A percentile compares a stretch with the other conserved stretches of the same genome.
Evolutionary conservation across 805 yeast species (phyloP).

Genomic region (Candida insectorum): DNA sequence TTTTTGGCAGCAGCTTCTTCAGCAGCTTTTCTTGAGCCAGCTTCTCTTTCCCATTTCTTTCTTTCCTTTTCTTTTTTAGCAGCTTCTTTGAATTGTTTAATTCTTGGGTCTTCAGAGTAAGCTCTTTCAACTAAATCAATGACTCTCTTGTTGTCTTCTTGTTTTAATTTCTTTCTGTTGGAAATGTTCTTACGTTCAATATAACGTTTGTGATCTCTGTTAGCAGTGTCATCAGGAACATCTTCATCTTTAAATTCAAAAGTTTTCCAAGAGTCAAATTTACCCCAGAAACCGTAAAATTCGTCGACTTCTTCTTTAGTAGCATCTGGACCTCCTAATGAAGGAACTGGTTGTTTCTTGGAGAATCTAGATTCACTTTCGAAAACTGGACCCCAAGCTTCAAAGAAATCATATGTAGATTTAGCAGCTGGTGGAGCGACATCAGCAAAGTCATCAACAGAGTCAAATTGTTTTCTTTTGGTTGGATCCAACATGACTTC

Average conservation of each 20-base stretch:
- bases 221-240: slow-evolving; percentile 97
- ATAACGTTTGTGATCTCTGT: slow-evolving; percentile 99
- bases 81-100: slow-evolving; percentile 85
- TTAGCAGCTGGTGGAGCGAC: slow-evolving; percentile 74
- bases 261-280: slow-evolving; percentile 97
- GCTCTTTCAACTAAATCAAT: slow-evolving; percentile 87
- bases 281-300: slow-evolving; percentile 90
- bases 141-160: slow-evolving; percentile 91
- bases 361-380: slow-evolving; percentile 90
- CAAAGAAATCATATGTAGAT: slow-evolving; percentile 75
- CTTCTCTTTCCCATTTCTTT: slow-evolving; percentile 96
- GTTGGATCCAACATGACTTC: slow-evolving; percentile 82
- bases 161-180: slow-evolving; percentile 95
- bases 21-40: slow-evolving; percentile 95
- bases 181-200: slow-evolving; percentile 96
- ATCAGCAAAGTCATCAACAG: slow-evolving; percentile 87
- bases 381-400: slow-evolving; percentile 90
- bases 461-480: slow-evolving; percentile 91
- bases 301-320: slow-evolving; percentile 80
- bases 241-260: slow-evolving; percentile 98
- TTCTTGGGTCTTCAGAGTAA: slow-evolving; percentile 88
- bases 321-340: slow-evolving; percentile 64
- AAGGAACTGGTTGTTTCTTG: slow-evolving; percentile 84
- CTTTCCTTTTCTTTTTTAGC: slow-evolving; percentile 94
- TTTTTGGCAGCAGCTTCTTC: slow-evolving; percentile 83